These are phyloP conservation scores for Chaetoscypha palmicola DNA, from an alignment of 2,329 filamentous ascomycete species.

Conservation along the genomic window DNA sequence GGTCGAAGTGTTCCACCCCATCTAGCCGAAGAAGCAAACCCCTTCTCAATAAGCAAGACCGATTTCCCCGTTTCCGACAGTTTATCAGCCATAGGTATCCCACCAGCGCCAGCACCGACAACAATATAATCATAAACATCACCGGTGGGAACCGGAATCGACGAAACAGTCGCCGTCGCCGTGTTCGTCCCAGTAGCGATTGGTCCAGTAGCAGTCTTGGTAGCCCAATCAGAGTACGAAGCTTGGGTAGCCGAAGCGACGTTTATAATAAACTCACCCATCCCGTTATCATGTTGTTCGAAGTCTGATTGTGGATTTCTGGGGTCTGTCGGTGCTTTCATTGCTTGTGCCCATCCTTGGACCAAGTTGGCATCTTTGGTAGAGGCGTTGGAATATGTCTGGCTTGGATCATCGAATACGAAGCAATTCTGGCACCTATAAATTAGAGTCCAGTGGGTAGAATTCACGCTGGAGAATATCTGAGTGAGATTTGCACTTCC, in stretches of 20 bases:
- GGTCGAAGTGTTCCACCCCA: conserved; percentile 45
- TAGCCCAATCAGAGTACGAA: conserved; percentile 30
- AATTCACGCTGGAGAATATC: conserved; percentile 50
- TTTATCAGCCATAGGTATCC: conserved; percentile 46
- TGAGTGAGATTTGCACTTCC: conserved; percentile 56
- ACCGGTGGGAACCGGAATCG: conserved; percentile 37
- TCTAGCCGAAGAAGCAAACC: conserved; percentile 54
- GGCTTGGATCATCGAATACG: conserved; percentile 44
- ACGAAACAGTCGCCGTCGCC: conserved; percentile 42
- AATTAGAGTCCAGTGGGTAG: conserved; percentile 53
- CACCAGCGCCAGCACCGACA: conserved; percentile 46
- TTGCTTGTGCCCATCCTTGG: conserved; percentile 50
- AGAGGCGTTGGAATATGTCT: conserved; percentile 34
- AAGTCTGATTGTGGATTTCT: conserved; percentile 40
- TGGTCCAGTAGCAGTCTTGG: conserved; percentile 15
- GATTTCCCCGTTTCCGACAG: conserved; percentile 57
- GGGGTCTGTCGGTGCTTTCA: conserved; percentile 34
- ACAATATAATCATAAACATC: conserved; percentile 48
- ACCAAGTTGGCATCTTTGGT: conserved; percentile 41
- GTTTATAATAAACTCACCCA: conserved; percentile 44
- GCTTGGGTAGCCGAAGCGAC: conserved; percentile 38
- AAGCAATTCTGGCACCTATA: conserved; percentile 57
- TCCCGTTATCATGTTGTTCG: conserved; percentile 48
- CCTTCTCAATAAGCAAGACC: conserved; percentile 57
- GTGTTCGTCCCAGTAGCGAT: conserved; percentile 28